Evolutionary conservation across 2,329 filamentous ascomycete genomes (phyloP).

Genomic region (Hypoxylon sp.): DNA sequence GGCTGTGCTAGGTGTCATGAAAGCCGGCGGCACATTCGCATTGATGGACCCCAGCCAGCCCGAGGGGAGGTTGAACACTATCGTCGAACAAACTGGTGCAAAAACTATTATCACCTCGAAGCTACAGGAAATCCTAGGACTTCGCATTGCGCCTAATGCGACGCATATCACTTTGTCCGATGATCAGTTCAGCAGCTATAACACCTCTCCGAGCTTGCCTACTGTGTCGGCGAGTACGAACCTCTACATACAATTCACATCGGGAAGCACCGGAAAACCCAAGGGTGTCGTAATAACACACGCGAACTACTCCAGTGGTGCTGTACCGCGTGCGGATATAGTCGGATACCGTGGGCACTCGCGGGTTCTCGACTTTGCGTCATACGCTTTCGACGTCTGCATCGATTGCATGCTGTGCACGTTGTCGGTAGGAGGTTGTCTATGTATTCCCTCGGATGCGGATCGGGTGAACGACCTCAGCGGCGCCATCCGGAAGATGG

Average conservation of each 20-base stretch:
- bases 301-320: slow-evolving; percentile 60
- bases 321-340: slow-evolving; percentile 56
- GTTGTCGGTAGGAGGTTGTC: slow-evolving; percentile 61
- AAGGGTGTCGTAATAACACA: slow-evolving; percentile 70
- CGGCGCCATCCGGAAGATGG: slow-evolving; percentile 58
- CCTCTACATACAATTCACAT: slow-evolving; percentile 72
- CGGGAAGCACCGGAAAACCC: slow-evolving; percentile 72
- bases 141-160: slow-evolving; percentile 52
- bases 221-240: slow-evolving; percentile 57
- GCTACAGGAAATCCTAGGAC: slow-evolving; percentile 54
- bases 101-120: slow-evolving; percentile 56
- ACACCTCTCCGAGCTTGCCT: slow-evolving; percentile 34
- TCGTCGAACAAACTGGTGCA: slow-evolving; percentile 58
- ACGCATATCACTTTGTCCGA: slow-evolving; percentile 51
- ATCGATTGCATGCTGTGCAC: slow-evolving; percentile 67
- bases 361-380: slow-evolving; percentile 61
- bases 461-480: slow-evolving; percentile 64
- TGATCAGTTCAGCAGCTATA: slow-evolving; percentile 41
- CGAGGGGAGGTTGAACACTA: slow-evolving; percentile 57
- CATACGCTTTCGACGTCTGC: slow-evolving; percentile 67
- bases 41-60: slow-evolving; percentile 62
- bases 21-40: slow-evolving; percentile 61
- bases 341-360: slow-evolving; percentile 58
- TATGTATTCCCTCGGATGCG: slow-evolving; percentile 67
- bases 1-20: slow-evolving; percentile 61